Evolutionary conservation across 2,329 filamentous ascomycete genomes (phyloP), one percentile per base, ranked within the genome.

Genomic region (Epichloe bromicola): DNA sequence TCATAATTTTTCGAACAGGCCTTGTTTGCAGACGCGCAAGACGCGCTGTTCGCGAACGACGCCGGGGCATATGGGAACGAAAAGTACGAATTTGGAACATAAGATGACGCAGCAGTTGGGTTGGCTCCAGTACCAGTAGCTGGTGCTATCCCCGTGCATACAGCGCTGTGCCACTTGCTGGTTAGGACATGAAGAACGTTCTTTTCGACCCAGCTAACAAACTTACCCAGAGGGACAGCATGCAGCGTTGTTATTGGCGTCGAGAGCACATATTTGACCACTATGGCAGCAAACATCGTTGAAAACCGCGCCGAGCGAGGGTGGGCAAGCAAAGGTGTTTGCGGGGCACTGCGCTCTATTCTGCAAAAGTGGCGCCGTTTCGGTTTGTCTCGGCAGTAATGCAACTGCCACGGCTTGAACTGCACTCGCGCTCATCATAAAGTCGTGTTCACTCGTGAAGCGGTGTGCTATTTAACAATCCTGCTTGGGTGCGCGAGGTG

Each of bases 21-120:
- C 40, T 61, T 65, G 46, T 74, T 65, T 15, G 78, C 79, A 0
- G 73, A 69, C 3, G 70, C 70, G 59, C 79, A 83, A 5, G 72
- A 71, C 14, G 66, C 74, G 17, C 65, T 62, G 56, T 80, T 73
- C 52, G 65, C 60, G 54, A 78, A 80, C 12, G 70, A 70, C 1
- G 74, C 79, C 45, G 70, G 65, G 48, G 80, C 71, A 58, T 77
- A 76, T 2, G 79, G 79, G 61, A 82, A 83, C 11, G 75, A 71
- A 61, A 81, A 83, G 63, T 75, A 81, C 26, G 67, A 57, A 60
- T 83, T 82, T 41, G 71, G 64, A 17, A 82, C 76, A 59, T 72
- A 79, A 36, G 76, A 77, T 19, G 68, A 67, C 2, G 65, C 59
- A 19, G 65, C 63, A 3, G 70, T 68, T 12, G 67, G 65, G 56